phyloP scores from a whole-genome alignment of 306 rosid species.

The Dalbergia oliveri region DNA sequence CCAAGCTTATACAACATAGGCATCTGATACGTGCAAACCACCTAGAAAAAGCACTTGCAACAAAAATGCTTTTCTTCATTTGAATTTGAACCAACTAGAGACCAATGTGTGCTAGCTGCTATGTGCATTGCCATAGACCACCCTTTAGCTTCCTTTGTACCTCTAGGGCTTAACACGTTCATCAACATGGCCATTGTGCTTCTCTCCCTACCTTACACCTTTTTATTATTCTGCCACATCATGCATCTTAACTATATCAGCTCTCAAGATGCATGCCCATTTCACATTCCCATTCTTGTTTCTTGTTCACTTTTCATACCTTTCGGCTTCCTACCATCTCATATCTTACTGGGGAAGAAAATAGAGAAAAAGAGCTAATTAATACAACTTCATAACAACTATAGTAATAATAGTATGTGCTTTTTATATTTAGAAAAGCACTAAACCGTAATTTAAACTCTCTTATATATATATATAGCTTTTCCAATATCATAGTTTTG shows the following conservation, averaged over 20 bases:
- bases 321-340: background rate
- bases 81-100: background rate
- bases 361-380: background rate
- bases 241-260: too few relatives aligned
- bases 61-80: background rate
- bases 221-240: background rate
- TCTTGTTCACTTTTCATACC: background rate
- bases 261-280: too few relatives aligned
- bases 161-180: slow-evolving; percentile 20
- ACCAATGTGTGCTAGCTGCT: slow-evolving; percentile 13
- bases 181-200: background rate
- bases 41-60: background rate
- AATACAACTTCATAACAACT: background rate
- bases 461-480: too few relatives aligned
- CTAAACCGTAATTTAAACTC: too few relatives aligned
- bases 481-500: too few relatives aligned
- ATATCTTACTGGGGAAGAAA: background rate
- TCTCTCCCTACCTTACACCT: background rate
- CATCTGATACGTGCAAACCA: slow-evolving; percentile 2
- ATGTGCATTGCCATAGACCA: slow-evolving; percentile 14
- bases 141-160: background rate
- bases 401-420: background rate
- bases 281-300: background rate
- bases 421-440: too few relatives aligned
- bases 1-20: background rate